A percentile compares a stretch with the other conserved stretches of the same genome.
Evolutionary conservation across 73 alveolate species (phyloP).

Genomic region (Paramecium sexaurelia): DNA sequence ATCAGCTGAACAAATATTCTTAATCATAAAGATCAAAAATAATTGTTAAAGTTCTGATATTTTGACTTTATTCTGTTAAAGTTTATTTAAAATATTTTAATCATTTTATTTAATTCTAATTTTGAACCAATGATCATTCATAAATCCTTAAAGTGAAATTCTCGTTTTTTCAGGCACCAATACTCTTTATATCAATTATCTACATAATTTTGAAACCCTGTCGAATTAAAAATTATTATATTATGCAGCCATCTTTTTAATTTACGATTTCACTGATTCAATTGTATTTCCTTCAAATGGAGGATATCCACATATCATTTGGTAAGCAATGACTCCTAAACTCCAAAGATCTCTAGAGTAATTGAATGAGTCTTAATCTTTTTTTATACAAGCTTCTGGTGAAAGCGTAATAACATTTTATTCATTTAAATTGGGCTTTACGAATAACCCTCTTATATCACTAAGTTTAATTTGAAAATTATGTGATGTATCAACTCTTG

Average conservation of each 20-base stretch:
- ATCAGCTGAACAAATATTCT: slow-evolving; percentile 11
- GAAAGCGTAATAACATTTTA: background rate
- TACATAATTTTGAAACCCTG: slow-evolving; percentile 9
- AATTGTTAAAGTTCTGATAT: background rate
- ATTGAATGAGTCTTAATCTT: background rate
- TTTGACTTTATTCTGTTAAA: background rate
- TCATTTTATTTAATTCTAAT: background rate
- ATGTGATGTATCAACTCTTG: slow-evolving; percentile 4
- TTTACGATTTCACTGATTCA: slow-evolving; percentile 17
- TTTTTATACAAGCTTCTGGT: background rate
- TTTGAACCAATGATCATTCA: background rate
- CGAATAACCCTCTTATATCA: background rate
- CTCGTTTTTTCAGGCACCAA: background rate
- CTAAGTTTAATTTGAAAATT: slow-evolving; percentile 2
- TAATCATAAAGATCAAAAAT: background rate
- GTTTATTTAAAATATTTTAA: background rate
- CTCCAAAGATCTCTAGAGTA: background rate
- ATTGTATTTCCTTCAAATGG: slow-evolving; percentile 25
- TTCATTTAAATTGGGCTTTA: background rate
- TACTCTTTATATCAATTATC: background rate
- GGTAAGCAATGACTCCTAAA: background rate
- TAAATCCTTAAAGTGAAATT: background rate
- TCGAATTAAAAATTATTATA: slow-evolving; percentile 2
- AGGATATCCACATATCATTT: slow-evolving; percentile 27
- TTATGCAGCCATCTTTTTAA: slow-evolving; percentile 15